Conservation (phyloP, 768 basidiomycete species). For the Kwoniella newhampshirensis region DNA sequence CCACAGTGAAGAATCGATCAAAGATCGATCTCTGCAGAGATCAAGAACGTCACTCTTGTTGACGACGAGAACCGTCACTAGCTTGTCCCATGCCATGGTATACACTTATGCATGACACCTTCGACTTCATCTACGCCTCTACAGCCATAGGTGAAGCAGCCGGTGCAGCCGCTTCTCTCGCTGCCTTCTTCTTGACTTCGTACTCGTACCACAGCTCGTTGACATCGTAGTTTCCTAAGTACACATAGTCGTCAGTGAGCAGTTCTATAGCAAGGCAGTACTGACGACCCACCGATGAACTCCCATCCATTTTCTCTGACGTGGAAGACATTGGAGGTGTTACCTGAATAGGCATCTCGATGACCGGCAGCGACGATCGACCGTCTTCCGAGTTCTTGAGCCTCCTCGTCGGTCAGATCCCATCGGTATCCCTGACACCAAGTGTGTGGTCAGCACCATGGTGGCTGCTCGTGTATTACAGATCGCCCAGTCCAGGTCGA, state of each 20-base stretch:
- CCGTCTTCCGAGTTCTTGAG: slow-evolving; percentile 86
- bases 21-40: too few relatives aligned
- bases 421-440: slow-evolving; percentile 59
- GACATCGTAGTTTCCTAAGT: slow-evolving; percentile 84
- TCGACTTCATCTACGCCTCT: slow-evolving; percentile 15
- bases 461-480: neutral
- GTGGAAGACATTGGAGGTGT: slow-evolving; percentile 92
- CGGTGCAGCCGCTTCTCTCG: slow-evolving; percentile 22
- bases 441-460: neutral
- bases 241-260: slow-evolving; percentile 17
- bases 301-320: slow-evolving; percentile 94
- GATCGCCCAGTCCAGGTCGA: slow-evolving; percentile 6
- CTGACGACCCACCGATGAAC: slow-evolving; percentile 72
- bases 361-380: slow-evolving; percentile 97
- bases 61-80: too few relatives aligned
- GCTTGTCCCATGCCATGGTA: neutral
- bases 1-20: too few relatives aligned
- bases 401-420: slow-evolving; percentile 89
- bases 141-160: slow-evolving; percentile 24
- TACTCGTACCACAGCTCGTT: slow-evolving; percentile 83
- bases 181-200: slow-evolving; percentile 51
- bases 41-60: too few relatives aligned
- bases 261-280: neutral
- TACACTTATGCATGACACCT: neutral
- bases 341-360: slow-evolving; percentile 60